A percentile compares a stretch with the other conserved stretches of the same genome.
phyloP scores from a whole-genome alignment of 2,329 filamentous ascomycete species.

The Fusarium sp. region DNA sequence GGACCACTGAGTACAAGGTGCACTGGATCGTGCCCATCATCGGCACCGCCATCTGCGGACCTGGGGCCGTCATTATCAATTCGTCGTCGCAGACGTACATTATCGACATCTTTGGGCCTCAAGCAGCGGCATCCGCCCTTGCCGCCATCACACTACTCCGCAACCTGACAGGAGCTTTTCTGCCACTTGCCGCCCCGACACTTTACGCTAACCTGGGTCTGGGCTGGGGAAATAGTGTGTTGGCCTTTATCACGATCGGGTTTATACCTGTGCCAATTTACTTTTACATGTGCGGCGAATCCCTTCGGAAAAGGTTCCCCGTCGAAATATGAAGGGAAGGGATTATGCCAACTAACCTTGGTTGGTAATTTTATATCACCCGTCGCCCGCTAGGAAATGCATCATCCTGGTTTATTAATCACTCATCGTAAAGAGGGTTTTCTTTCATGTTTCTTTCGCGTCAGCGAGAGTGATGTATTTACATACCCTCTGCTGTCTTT shows the following conservation, averaged over 20 bases:
- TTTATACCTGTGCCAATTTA: conserved; percentile 43
- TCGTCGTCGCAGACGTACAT: background rate
- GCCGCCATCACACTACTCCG: background rate
- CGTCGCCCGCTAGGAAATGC: too few species aligned
- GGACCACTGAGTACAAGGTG: conserved; percentile 65
- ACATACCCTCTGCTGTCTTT: too few species aligned
- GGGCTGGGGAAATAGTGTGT: conserved; percentile 57
- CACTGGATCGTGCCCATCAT: conserved; percentile 73
- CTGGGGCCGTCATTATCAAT: background rate
- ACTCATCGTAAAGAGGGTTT: too few species aligned
- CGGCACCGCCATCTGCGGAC: background rate
- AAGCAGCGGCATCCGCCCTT: background rate
- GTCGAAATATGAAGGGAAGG: too few species aligned
- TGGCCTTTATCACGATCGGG: conserved; percentile 59
- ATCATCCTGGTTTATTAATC: too few species aligned
- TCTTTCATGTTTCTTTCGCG: too few species aligned
- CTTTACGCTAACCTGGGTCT: conserved; percentile 55
- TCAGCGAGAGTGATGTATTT: too few species aligned
- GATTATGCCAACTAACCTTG: too few species aligned
- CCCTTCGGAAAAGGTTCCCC: background rate
- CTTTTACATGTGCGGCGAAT: conserved; percentile 9
- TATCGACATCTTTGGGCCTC: background rate
- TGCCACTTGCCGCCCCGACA: conserved; percentile 65
- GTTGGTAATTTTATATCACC: too few species aligned
- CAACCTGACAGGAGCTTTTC: background rate